Evolutionary conservation across 495 filamentous ascomycete species (phyloP).

Genomic region (Aspergillus bridgeri): DNA sequence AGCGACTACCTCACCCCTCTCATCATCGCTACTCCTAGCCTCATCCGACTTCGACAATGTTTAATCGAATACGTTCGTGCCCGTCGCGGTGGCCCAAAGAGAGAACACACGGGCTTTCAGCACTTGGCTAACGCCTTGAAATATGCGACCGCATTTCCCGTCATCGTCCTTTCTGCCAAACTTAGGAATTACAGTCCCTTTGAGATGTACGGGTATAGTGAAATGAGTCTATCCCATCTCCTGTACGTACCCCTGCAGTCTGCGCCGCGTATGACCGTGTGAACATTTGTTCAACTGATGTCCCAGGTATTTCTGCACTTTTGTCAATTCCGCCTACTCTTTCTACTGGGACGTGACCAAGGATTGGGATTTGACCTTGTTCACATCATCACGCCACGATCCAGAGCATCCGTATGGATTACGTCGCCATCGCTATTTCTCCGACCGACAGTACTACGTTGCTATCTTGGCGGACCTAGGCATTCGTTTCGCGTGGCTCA

Average conservation of each 20-base stretch:
- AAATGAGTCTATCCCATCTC: constrained; percentile 53
- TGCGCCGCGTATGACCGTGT: not conserved
- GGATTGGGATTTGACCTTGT: constrained; percentile 94
- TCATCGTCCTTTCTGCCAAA: constrained; percentile 73
- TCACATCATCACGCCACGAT: constrained; percentile 49
- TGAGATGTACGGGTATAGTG: constrained; percentile 50
- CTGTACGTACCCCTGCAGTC: constrained; percentile 39
- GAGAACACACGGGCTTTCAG: constrained; percentile 67
- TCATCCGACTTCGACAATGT: constrained; percentile 89
- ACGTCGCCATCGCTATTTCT: constrained; percentile 67
- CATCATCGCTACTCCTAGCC: constrained; percentile 73
- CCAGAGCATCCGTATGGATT: constrained; percentile 73
- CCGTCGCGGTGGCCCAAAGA: constrained; percentile 42
- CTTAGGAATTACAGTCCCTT: constrained; percentile 63
- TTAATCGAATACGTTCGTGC: constrained; percentile 82
- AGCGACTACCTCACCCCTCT: constrained; percentile 71
- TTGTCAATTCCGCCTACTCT: constrained; percentile 82
- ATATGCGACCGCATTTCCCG: constrained; percentile 87
- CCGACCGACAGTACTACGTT: constrained; percentile 70
- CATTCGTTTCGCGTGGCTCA: constrained; percentile 84
- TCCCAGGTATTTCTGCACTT: constrained; percentile 55
- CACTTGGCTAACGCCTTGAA: constrained; percentile 92
- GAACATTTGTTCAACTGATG: not conserved
- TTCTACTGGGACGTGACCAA: constrained; percentile 98
- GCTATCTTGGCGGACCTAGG: constrained; percentile 76